These are phyloP conservation scores for Domatiomyces catenatus DNA, from an alignment of 2,329 filamentous ascomycete genomes.

Conservation along the genomic window DNA sequence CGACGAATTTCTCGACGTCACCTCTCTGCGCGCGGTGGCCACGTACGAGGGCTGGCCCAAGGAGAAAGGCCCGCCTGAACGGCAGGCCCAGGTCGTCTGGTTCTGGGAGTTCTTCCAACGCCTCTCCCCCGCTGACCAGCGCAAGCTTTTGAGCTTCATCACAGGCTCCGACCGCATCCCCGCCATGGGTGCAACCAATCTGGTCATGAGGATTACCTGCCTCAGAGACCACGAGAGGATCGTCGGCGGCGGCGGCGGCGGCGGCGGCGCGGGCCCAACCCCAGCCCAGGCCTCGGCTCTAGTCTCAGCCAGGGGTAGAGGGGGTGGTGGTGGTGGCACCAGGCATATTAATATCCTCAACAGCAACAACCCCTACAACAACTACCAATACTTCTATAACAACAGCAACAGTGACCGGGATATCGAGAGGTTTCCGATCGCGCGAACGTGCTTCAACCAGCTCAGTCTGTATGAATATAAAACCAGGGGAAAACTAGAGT, in stretches of 20 bases:
- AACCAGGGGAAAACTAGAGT: slow-evolving; percentile 50
- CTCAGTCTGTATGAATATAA: slow-evolving; percentile 60
- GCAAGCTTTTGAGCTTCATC: slow-evolving; percentile 69
- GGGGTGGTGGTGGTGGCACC: too few species aligned
- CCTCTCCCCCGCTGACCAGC: slow-evolving; percentile 52
- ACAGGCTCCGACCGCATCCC: slow-evolving; percentile 84
- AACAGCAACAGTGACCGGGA: slow-evolving; percentile 28
- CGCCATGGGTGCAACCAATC: slow-evolving; percentile 66
- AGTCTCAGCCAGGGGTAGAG: slow-evolving; percentile 2
- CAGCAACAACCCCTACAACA: neutral
- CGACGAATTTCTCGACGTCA: slow-evolving; percentile 67
- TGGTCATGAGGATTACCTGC: slow-evolving; percentile 42
- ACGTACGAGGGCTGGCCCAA: slow-evolving; percentile 66
- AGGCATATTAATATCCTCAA: slow-evolving; percentile 33
- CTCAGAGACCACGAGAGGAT: slow-evolving; percentile 10
- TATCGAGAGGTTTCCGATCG: slow-evolving; percentile 60
- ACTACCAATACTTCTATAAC: slow-evolving; percentile 50
- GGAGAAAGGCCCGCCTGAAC: slow-evolving; percentile 25
- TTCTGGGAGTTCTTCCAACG: slow-evolving; percentile 73
- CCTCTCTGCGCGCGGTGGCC: slow-evolving; percentile 58
- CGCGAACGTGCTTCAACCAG: slow-evolving; percentile 82
- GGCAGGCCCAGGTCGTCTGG: slow-evolving; percentile 60
- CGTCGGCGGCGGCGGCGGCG: neutral
- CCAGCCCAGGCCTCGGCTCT: neutral
- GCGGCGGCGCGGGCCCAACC: neutral